A percentile compares a stretch with the other conserved stretches of the same genome.
Conservation (phyloP, 2,329 filamentous ascomycete species). For the Penicillium sp. region DNA sequence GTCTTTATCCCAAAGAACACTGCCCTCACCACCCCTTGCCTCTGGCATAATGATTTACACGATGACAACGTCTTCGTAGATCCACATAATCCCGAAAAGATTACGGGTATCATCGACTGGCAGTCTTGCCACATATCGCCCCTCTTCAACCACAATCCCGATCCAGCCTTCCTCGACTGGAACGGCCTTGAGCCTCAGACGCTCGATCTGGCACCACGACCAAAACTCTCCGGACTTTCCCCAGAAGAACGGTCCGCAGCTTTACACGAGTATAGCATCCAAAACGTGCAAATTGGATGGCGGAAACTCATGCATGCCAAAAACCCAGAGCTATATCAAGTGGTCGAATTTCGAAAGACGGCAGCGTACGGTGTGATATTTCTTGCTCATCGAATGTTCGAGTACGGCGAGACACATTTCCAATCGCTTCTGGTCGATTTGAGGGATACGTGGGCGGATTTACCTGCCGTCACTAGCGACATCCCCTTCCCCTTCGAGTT, state of each 20-base stretch:
- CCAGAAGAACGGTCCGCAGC: constrained; percentile 25
- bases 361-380: constrained; percentile 30
- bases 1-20: constrained; percentile 26
- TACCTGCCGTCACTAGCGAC: constrained; percentile 21
- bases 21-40: constrained; percentile 19
- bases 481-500: constrained; percentile 28
- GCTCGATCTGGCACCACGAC: constrained; percentile 24
- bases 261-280: constrained; percentile 26
- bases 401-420: constrained; percentile 34
- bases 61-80: constrained; percentile 37
- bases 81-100: constrained; percentile 25
- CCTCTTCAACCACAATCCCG: constrained; percentile 29
- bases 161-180: constrained; percentile 30
- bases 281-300: constrained; percentile 29
- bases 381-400: constrained; percentile 32
- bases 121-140: constrained; percentile 32
- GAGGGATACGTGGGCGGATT: constrained; percentile 25
- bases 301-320: constrained; percentile 31
- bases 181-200: constrained; percentile 30
- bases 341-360: constrained; percentile 26
- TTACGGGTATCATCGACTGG: constrained; percentile 36
- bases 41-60: constrained; percentile 35
- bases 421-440: constrained; percentile 32
- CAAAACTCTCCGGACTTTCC: constrained; percentile 26
- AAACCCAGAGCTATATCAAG: constrained; percentile 27